phyloP scores from a whole-genome alignment of 1,139 yeast species.

The Entelexis sorbosivorans region DNA sequence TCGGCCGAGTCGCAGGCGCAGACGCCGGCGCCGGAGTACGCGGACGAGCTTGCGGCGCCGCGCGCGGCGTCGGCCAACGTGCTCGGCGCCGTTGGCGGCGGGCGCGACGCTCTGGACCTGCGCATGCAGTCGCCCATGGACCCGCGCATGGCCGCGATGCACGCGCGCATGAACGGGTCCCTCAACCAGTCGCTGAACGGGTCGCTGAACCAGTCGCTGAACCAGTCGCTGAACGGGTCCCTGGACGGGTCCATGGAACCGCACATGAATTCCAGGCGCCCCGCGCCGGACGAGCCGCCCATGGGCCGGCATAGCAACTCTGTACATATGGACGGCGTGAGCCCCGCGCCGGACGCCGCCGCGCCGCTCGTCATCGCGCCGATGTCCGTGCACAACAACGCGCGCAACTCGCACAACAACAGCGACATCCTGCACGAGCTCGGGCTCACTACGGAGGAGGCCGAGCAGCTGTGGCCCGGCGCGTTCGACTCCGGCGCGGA shows the following conservation, averaged over 20 bases:
- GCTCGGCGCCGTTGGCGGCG: too few relatives aligned
- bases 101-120: not conserved
- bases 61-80: too few relatives aligned
- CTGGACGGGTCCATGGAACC: not conserved
- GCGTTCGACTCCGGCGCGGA: constrained; percentile 17
- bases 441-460: constrained; percentile 22
- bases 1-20: not conserved
- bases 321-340: not conserved
- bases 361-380: constrained; percentile 31
- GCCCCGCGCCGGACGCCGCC: not conserved
- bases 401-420: constrained; percentile 12
- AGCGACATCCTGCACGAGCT: constrained; percentile 22
- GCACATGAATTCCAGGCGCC: not conserved
- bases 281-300: not conserved
- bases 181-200: too few relatives aligned
- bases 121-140: not conserved
- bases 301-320: not conserved
- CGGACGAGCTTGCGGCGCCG: not conserved
- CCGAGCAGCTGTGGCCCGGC: constrained; percentile 23
- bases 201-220: too few relatives aligned
- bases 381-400: constrained; percentile 26
- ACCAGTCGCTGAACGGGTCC: too few relatives aligned
- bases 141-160: not conserved
- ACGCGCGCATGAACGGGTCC: not conserved
- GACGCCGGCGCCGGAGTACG: not conserved